Percentiles rank a stretch among this genome's conserved stretches.
Evolutionary conservation across 2,329 filamentous ascomycete species (phyloP).

Genomic region (Diaporthe sp.): DNA sequence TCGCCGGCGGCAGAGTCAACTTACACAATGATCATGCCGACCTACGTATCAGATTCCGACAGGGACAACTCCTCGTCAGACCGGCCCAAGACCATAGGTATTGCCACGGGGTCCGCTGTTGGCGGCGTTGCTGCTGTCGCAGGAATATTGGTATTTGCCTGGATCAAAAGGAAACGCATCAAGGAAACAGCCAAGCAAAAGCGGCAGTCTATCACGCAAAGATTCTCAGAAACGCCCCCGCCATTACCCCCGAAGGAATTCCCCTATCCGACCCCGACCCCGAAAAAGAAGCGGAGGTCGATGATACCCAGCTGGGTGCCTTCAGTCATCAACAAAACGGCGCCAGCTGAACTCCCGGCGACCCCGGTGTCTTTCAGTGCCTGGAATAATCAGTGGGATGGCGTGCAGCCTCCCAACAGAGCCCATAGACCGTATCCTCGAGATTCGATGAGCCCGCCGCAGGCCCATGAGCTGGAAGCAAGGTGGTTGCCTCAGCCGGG

Average conservation of each 20-base stretch:
- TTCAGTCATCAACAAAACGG: constrained; percentile 37
- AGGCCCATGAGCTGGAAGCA: constrained; percentile 36
- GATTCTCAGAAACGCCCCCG: constrained; percentile 33
- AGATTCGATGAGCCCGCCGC: constrained; percentile 7
- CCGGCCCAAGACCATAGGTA: constrained; percentile 29
- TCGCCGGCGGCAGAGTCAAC: constrained; percentile 6
- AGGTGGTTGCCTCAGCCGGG: constrained; percentile 38
- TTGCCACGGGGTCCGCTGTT: constrained; percentile 39
- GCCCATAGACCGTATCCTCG: constrained; percentile 33
- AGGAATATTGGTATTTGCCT: constrained; percentile 33
- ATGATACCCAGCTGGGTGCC: constrained; percentile 39
- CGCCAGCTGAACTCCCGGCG: constrained; percentile 38
- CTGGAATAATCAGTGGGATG: constrained; percentile 33
- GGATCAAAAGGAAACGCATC: constrained; percentile 32
- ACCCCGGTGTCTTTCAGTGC: constrained; percentile 35
- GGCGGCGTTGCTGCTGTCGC: constrained; percentile 33
- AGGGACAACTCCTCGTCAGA: constrained; percentile 23
- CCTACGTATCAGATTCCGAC: neutral
- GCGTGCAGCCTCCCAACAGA: constrained; percentile 26
- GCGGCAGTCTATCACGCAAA: constrained; percentile 9
- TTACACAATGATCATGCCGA: neutral
- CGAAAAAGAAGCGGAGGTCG: constrained; percentile 39
- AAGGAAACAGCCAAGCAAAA: constrained; percentile 16
- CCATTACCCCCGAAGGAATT: constrained; percentile 38
- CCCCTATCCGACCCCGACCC: constrained; percentile 16